Base-by-base conservation (phyloP, 164 flowering plant genomes). In the Nymphaea colorata region DNA sequence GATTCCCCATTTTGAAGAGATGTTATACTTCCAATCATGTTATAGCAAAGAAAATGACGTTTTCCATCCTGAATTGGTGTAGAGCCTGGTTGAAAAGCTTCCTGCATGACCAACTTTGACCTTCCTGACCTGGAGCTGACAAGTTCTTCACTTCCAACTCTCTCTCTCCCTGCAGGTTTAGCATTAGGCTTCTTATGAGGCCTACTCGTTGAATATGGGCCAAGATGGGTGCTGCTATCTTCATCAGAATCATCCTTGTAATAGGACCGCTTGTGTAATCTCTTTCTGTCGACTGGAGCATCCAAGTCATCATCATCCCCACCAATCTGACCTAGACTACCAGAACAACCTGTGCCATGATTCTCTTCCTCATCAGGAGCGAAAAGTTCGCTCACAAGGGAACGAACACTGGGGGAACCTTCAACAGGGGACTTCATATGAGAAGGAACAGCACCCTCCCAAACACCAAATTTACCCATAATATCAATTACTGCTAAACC, bases 361-460 rank as follows among this genome's bases (percentile, higher is more conserved):
- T 86, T 88, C 57, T 85, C 93, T 69, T 86, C 92, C 64, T 87
- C 96, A 83, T 82, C 85, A 59, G 85, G 81, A 17, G 81, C 81
- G 59, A 89, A 77, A 66, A 94, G 98, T 71, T 84, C 81, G 41
- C 79, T 74, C 60, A 72, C 86, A 77, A 76, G 87, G 43, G 84
- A 75, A 66, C 71, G 74, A 60, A 70, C 70, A 72, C 68, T 74
- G 44, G 91, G 87, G 69, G 83, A 75, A 71, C 81, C 99, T 74
- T 89, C 99, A 51, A 87, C 79, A 3, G 98, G 99, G 64, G 96
- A 89, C 72, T 79, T 89, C 98, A 95, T 86, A 55, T 91, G 83
- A 18, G 89, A 83, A 63, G 99, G 91, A 76, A 92, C 82, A 72
- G 82, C 82, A 14, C 89, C 79, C 57, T 95, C 98, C 97, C 97